Conservation (phyloP, 1,139 yeast genomes). For the Taiozyma sp. region DNA sequence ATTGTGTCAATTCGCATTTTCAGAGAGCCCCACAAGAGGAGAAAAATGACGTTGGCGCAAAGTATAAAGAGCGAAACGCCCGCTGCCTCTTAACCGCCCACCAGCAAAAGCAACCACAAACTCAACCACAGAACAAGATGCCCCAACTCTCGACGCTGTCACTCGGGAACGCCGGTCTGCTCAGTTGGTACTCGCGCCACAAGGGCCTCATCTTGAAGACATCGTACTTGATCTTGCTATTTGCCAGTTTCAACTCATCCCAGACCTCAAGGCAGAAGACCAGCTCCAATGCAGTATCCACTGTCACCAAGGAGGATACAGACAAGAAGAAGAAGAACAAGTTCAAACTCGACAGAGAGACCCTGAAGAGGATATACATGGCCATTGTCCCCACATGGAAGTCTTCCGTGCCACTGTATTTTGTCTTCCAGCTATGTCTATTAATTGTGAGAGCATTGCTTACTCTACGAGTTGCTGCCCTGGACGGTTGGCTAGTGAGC, state of each 20-base stretch:
- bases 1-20: background rate
- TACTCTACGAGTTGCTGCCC: conserved; percentile 76
- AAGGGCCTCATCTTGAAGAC: conserved; percentile 35
- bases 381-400: conserved; percentile 22
- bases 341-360: conserved; percentile 32
- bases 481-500: conserved; percentile 85
- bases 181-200: conserved; percentile 34
- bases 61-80: background rate
- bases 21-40: background rate
- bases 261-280: conserved; percentile 3
- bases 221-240: conserved; percentile 19
- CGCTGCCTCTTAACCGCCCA: background rate
- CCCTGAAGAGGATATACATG: conserved; percentile 23
- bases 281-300: background rate
- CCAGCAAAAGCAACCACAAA: background rate
- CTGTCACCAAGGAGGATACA: conserved; percentile 10
- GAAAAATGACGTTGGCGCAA: background rate
- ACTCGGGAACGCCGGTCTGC: conserved; percentile 4
- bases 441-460: conserved; percentile 66
- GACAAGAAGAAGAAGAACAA: conserved; percentile 8
- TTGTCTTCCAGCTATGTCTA: conserved; percentile 54
- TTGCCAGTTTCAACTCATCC: conserved; percentile 20
- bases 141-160: background rate
- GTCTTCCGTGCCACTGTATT: conserved; percentile 40
- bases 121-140: background rate